These are phyloP conservation scores for Phaeolepiota aurea DNA, from an alignment of 768 basidiomycete species.

Conservation along the genomic window DNA sequence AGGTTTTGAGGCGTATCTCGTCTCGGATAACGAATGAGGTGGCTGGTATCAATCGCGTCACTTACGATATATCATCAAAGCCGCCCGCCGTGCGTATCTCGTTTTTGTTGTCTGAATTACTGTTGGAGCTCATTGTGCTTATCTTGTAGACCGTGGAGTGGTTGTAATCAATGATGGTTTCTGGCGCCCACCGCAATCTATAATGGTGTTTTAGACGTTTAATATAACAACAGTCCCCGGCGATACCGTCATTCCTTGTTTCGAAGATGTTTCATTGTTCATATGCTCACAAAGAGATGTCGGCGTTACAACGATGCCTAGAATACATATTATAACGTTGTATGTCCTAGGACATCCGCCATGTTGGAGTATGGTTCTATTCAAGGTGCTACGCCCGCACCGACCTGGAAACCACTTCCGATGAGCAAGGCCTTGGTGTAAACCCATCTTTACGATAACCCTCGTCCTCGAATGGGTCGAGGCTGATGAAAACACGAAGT, in stretches of 20 bases:
- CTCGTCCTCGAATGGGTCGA: too few species aligned
- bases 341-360: background rate
- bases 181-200: too few species aligned
- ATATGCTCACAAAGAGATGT: background rate
- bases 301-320: background rate
- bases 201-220: too few species aligned
- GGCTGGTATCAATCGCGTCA: conserved; percentile 90
- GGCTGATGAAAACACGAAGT: background rate
- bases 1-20: conserved; percentile 84
- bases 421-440: background rate
- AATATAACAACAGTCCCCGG: too few species aligned
- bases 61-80: conserved; percentile 95
- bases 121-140: conserved; percentile 7
- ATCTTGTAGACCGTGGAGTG: conserved; percentile 38
- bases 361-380: too few species aligned
- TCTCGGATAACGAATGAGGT: conserved; percentile 98
- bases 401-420: too few species aligned
- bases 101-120: conserved; percentile 3
- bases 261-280: background rate
- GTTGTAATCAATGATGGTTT: conserved; percentile 23
- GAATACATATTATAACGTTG: background rate
- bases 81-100: conserved; percentile 71
- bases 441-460: too few species aligned
- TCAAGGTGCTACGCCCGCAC: too few species aligned
- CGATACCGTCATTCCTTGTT: too few species aligned